Evolutionary conservation across 2,329 filamentous ascomycete genomes (phyloP).

Genomic region (Penicillium crustosum): DNA sequence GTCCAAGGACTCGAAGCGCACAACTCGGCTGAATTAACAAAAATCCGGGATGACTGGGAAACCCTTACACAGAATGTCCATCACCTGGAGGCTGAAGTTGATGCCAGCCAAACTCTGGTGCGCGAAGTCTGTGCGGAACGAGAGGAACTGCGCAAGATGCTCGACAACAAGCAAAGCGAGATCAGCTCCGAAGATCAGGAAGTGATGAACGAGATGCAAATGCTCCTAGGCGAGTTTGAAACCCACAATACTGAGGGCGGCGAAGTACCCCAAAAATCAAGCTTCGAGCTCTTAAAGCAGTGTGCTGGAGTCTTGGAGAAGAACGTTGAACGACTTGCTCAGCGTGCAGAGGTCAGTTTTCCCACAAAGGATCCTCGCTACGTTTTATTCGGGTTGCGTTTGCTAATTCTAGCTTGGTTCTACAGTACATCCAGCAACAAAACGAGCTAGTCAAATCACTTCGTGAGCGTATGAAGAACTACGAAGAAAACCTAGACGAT

Average conservation of each 20-base stretch:
- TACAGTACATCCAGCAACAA: conserved; percentile 45
- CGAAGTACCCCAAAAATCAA: conserved; percentile 37
- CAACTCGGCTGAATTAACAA: conserved; percentile 35
- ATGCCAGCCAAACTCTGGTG: conserved; percentile 40
- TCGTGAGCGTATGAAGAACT: conserved; percentile 42
- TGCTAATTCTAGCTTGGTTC: conserved; percentile 15
- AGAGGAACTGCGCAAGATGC: conserved; percentile 40
- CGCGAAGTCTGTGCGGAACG: conserved; percentile 41
- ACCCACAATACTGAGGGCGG: conserved; percentile 35
- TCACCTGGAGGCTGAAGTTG: conserved; percentile 41
- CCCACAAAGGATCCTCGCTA: background rate
- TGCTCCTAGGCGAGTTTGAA: conserved; percentile 42
- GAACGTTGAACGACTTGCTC: conserved; percentile 46
- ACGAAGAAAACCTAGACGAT: conserved; percentile 40
- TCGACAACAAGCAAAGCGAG: conserved; percentile 41
- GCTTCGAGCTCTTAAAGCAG: conserved; percentile 42
- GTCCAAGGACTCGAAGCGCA: conserved; percentile 39
- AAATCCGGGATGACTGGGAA: conserved; percentile 38
- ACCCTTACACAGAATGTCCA: conserved; percentile 35
- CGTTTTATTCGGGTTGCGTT: background rate
- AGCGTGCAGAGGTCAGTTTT: conserved; percentile 44
- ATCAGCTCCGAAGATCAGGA: conserved; percentile 44
- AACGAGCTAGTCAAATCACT: conserved; percentile 45
- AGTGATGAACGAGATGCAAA: conserved; percentile 44
- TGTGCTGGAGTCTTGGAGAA: conserved; percentile 59